Percentiles rank a stretch among this genome's conserved stretches.
Evolutionary conservation across 1,284 basidiomycete species (phyloP).

Genomic region (Sanghuangporus baumii): DNA sequence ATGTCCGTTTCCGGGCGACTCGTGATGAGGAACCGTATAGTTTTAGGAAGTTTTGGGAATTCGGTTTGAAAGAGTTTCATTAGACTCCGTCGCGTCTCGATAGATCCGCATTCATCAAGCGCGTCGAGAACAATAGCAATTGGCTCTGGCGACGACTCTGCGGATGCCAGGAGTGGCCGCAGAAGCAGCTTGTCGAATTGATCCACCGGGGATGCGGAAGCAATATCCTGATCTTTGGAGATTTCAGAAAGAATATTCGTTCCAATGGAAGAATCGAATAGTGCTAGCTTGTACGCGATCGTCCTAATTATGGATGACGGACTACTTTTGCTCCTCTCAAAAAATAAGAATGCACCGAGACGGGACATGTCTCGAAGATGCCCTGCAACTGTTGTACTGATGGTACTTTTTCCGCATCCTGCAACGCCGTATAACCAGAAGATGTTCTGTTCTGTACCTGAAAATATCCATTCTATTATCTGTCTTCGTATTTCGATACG

Average conservation of each 20-base stretch:
- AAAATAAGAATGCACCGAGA: conserved; percentile 15
- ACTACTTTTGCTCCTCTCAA: conserved; percentile 17
- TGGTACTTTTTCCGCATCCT: conserved; percentile 24
- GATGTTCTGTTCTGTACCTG: not conserved
- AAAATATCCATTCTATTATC: not conserved
- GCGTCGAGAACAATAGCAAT: conserved; percentile 8
- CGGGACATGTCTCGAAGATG: not conserved
- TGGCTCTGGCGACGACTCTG: not conserved
- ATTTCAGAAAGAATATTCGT: not conserved
- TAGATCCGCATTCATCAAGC: conserved; percentile 9
- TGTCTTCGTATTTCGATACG: not conserved
- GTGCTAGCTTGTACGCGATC: conserved; percentile 19
- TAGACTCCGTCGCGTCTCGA: conserved; percentile 25
- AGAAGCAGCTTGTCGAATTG: conserved; percentile 5
- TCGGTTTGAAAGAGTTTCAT: conserved; percentile 24
- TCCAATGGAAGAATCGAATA: conserved; percentile 15
- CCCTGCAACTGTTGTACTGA: conserved; percentile 19
- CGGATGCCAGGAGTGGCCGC: not conserved
- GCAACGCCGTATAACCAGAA: conserved; percentile 27
- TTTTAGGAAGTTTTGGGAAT: conserved; percentile 10
- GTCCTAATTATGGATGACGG: conserved; percentile 19
- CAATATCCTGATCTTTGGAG: not conserved
- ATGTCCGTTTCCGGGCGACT: not conserved
- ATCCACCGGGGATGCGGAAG: not conserved
- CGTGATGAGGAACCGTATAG: conserved; percentile 6